Base-by-base conservation (phyloP, 768 basidiomycete genomes). In the Mycena indigotica region DNA sequence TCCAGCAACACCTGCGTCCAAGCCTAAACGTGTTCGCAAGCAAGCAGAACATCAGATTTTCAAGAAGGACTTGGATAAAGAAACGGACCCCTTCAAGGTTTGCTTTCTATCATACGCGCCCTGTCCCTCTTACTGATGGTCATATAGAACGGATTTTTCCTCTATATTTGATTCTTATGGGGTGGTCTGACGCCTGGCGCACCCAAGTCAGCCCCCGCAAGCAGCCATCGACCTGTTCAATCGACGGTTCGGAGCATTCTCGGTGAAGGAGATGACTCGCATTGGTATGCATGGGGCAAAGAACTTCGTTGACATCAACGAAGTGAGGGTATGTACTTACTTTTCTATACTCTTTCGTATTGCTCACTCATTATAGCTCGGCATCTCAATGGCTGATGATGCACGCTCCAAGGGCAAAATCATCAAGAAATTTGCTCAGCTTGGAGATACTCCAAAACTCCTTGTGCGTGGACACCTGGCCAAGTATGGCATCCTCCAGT, bases 291-390 rank as follows among this genome's bases (percentile, higher is more conserved):
- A n/a, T n/a, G n/a, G n/a, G n/a, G n/a, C n/a, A n/a, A n/a, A 12
- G 0, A 19, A 4, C 10, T 1, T 55, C 2, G 50, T 59, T 13
- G 16, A 54, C 3, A 26, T 41, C 53, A 32, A 25, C 52, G 1
- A 59, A 2, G 53, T 59, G 30, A 59, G 55, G 58, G 58, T 59
- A n/a, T 35, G 53, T 50, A 17, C n/a, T n/a, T n/a, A n/a, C n/a
- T n/a, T n/a, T n/a, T n/a, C n/a, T n/a, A n/a, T n/a, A n/a, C n/a
- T n/a, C n/a, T 50, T 3, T 39, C 3, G 5, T 13, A 0, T 6
- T 25, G 23, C 28, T 21, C 23, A 21, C 23, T n/a, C 13, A 45
- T 10, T 45, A 10, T 13, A 10, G 23, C 28, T 16, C 24, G 28
- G n/a, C n/a, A n/a, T n/a, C n/a, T 24, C 32, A 48, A 28, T 5